Conservation (phyloP, 495 filamentous ascomycete species). For the Lophium mytilinum region DNA sequence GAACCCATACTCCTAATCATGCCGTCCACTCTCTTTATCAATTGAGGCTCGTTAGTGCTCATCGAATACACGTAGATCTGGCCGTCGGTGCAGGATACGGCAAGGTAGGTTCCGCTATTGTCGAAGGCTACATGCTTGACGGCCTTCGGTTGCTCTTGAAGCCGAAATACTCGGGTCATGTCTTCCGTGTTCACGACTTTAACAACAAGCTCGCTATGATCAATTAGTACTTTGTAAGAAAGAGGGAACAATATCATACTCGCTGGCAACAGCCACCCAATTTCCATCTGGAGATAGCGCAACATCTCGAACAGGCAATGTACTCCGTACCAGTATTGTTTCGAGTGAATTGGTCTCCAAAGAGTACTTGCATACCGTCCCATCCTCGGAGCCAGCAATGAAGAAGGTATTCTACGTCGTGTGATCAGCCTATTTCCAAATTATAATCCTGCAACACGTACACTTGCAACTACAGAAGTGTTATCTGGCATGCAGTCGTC, state of each 20-base stretch:
- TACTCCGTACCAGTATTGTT: conserved; percentile 68
- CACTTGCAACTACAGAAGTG: conserved; percentile 62
- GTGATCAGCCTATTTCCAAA: background rate
- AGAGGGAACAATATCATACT: conserved; percentile 41
- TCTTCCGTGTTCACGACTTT: conserved; percentile 78
- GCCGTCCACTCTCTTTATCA: conserved; percentile 76
- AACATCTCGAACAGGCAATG: conserved; percentile 78
- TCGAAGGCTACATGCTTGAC: conserved; percentile 87
- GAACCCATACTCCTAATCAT: conserved; percentile 70
- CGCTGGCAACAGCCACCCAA: conserved; percentile 94
- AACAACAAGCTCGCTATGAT: conserved; percentile 67
- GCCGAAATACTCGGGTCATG: conserved; percentile 60
- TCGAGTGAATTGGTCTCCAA: conserved; percentile 68
- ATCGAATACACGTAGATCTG: conserved; percentile 83
- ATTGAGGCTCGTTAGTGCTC: conserved; percentile 66
- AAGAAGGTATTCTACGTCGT: conserved; percentile 65
- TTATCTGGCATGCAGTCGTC: conserved; percentile 82
- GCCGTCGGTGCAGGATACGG: conserved; percentile 83
- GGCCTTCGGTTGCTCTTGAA: conserved; percentile 75
- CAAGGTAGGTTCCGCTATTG: conserved; percentile 63
- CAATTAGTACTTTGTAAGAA: background rate
- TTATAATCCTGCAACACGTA: conserved; percentile 32
- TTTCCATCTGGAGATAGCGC: conserved; percentile 72
- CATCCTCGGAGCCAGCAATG: conserved; percentile 83
- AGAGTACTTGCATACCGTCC: conserved; percentile 81